These are phyloP conservation scores for Penicillium sp. DNA, from an alignment of 2,329 filamentous ascomycete species.

Conservation along the genomic window DNA sequence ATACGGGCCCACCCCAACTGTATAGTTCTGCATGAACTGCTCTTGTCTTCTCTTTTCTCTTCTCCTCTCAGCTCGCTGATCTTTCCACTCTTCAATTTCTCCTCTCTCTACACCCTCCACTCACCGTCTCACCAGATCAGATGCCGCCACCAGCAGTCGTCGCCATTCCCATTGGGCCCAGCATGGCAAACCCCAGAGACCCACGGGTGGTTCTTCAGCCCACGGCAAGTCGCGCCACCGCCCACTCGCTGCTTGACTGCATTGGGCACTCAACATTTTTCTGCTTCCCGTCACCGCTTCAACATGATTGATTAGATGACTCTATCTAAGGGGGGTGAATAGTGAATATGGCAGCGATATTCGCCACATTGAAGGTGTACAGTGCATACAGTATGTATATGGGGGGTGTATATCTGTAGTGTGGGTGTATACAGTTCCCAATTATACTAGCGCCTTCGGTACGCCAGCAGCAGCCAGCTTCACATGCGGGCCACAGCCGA, in stretches of 20 bases:
- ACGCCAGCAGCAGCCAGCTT: too few relatives aligned
- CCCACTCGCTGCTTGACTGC: slow-evolving; percentile 9
- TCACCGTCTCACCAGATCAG: background rate
- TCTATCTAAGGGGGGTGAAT: too few relatives aligned
- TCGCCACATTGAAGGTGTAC: too few relatives aligned
- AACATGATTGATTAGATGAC: background rate
- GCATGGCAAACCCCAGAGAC: slow-evolving; percentile 18
- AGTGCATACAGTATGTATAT: too few relatives aligned
- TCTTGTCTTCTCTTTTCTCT: too few relatives aligned
- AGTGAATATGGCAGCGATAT: too few relatives aligned
- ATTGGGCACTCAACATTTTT: slow-evolving; percentile 22
- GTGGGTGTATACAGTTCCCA: too few relatives aligned
- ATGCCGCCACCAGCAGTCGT: background rate
- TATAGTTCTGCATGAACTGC: slow-evolving; percentile 13
- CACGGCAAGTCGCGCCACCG: slow-evolving; percentile 1
- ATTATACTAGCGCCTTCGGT: too few relatives aligned
- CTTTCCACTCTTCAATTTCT: background rate
- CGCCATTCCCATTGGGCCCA: background rate
- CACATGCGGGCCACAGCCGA: slow-evolving; percentile 20
- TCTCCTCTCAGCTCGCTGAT: slow-evolving; percentile 10
- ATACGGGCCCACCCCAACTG: background rate
- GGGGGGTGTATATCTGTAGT: too few relatives aligned
- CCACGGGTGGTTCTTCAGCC: slow-evolving; percentile 18
- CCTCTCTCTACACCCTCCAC: background rate
- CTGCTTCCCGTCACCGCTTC: slow-evolving; percentile 1